These are phyloP conservation scores for Dorcoceras hygrometricum DNA, from an alignment of 257 asterid species.

Conservation along the genomic window DNA sequence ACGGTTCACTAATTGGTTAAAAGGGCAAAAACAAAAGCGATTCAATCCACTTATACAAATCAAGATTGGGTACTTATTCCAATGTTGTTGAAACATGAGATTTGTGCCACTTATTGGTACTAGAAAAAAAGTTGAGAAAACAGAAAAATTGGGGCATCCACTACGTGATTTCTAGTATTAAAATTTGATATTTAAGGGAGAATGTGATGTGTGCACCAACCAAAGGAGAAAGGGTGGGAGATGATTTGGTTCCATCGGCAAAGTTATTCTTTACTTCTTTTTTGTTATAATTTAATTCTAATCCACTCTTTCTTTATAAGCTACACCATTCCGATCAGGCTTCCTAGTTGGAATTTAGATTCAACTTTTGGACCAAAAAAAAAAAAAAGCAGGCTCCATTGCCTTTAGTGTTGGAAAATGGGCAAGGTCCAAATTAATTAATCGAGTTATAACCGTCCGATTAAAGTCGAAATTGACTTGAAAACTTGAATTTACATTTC, in stretches of 20 bases:
- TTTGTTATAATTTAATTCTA: no score
- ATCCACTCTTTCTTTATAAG: slow-evolving; percentile 22
- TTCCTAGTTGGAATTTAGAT: slow-evolving; percentile 33
- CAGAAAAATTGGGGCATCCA: slow-evolving; percentile 43
- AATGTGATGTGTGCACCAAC: slow-evolving; percentile 34
- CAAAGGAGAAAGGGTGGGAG: slow-evolving; percentile 15
- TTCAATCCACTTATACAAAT: slow-evolving; percentile 21
- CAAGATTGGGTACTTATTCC: slow-evolving; percentile 11
- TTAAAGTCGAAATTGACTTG: no score
- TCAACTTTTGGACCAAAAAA: slow-evolving; percentile 32
- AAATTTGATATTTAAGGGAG: slow-evolving; percentile 13
- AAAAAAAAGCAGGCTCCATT: no score
- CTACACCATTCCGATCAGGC: slow-evolving; percentile 26
- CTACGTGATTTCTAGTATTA: slow-evolving; percentile 12
- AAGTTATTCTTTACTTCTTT: no score
- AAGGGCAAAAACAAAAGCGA: background rate
- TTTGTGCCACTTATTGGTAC: slow-evolving; percentile 28
- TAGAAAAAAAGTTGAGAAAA: slow-evolving; percentile 27
- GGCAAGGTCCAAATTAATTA: no score
- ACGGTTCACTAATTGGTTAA: slow-evolving; percentile 9
- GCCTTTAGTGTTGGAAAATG: no score
- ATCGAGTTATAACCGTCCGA: no score
- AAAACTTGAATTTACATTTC: no score
- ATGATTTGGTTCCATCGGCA: background rate
- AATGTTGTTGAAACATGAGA: slow-evolving; percentile 35